phyloP scores from a whole-genome alignment of 2,329 filamentous ascomycete genomes.

The Pestalotiopsis sp. region DNA sequence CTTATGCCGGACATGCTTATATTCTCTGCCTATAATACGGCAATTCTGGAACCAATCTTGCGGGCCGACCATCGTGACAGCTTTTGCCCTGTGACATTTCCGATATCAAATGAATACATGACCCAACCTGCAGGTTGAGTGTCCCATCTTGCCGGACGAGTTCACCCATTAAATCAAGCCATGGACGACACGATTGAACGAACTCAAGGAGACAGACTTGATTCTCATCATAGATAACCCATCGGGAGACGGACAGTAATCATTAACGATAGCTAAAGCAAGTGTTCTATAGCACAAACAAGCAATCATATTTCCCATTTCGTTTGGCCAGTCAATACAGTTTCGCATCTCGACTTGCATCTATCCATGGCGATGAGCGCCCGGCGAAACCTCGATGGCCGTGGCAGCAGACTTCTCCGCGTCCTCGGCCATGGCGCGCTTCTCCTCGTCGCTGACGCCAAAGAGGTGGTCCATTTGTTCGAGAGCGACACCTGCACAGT shows the following conservation, averaged over 20 bases:
- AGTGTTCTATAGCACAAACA: background rate
- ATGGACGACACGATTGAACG: no score
- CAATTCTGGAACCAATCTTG: no score
- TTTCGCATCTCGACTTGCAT: background rate
- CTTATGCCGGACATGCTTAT: background rate
- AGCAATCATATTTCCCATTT: background rate
- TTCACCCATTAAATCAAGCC: no score
- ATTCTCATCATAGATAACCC: background rate
- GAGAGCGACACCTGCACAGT: conserved; percentile 54
- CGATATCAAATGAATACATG: no score
- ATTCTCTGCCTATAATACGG: no score
- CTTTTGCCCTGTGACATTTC: no score
- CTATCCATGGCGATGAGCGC: background rate
- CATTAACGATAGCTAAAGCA: background rate
- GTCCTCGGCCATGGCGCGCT: background rate
- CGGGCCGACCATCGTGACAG: no score
- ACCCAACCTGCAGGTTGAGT: no score
- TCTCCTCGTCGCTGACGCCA: conserved; percentile 29
- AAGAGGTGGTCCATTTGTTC: conserved; percentile 64
- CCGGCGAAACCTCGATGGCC: background rate
- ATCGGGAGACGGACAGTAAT: background rate
- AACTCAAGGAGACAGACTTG: no score
- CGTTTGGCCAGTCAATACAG: background rate
- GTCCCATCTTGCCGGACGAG: no score
- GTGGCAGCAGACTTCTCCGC: background rate